Conservation (phyloP, 2,329 filamentous ascomycete species). For the Curvularia verruculosa region DNA sequence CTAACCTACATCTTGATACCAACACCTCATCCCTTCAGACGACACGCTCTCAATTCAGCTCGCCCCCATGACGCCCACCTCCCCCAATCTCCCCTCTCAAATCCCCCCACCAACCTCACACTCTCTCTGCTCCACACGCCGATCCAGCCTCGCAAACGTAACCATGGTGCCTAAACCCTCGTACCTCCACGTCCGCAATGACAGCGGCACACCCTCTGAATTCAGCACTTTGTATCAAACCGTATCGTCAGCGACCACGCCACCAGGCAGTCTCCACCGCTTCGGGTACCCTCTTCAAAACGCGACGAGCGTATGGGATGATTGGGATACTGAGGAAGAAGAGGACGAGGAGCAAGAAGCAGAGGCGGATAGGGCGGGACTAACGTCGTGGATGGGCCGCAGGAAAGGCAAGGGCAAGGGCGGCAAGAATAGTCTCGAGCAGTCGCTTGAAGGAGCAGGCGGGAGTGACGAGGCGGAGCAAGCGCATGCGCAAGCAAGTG, state of each 20-base stretch:
- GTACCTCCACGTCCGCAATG: constrained; percentile 28
- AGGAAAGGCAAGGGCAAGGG: constrained; percentile 14
- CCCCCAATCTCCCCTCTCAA: constrained; percentile 22
- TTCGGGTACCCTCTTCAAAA: constrained; percentile 38
- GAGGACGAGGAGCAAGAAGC: constrained; percentile 27
- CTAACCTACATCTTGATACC: constrained; percentile 38
- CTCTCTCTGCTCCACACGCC: constrained; percentile 26
- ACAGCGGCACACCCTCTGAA: constrained; percentile 39
- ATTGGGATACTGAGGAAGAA: constrained; percentile 43
- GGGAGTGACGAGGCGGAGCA: not conserved
- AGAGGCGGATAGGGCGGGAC: constrained; percentile 15
- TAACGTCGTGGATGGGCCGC: constrained; percentile 35
- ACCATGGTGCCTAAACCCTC: constrained; percentile 26
- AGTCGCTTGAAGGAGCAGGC: constrained; percentile 18
- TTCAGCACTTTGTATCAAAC: constrained; percentile 34
- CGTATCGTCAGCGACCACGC: constrained; percentile 20
- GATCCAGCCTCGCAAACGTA: constrained; percentile 35
- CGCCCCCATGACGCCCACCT: constrained; percentile 29
- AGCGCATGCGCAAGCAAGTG: too few species aligned
- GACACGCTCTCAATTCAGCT: constrained; percentile 14
- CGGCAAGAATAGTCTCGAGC: constrained; percentile 21
- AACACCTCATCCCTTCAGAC: constrained; percentile 25
- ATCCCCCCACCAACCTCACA: constrained; percentile 16
- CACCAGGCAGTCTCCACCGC: constrained; percentile 26
- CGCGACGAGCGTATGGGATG: constrained; percentile 45